These are phyloP conservation scores for Myrmaecium sp. DNA, from an alignment of 2,329 filamentous ascomycete species.

Conservation along the genomic window DNA sequence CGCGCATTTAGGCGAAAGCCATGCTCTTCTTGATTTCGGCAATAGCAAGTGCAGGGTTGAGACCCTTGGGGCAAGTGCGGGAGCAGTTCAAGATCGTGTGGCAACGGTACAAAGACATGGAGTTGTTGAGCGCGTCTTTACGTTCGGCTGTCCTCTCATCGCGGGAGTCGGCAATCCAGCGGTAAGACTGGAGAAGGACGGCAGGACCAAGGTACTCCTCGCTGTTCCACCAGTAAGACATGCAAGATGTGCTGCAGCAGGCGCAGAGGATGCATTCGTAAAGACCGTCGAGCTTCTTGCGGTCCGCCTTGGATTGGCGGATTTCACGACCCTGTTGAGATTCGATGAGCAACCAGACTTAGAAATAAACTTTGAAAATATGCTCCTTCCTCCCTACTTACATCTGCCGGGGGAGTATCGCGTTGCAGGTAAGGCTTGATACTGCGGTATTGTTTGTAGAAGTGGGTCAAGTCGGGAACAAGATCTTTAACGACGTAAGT, in stretches of 20 bases:
- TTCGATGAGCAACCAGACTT: too few relatives aligned
- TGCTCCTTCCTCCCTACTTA: slow-evolving; percentile 41
- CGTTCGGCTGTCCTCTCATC: slow-evolving; percentile 80
- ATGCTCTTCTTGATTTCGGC: slow-evolving; percentile 98
- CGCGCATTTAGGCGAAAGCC: slow-evolving; percentile 35
- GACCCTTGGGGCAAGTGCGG: slow-evolving; percentile 90
- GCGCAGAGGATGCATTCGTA: slow-evolving; percentile 99
- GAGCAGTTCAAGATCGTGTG: slow-evolving; percentile 99
- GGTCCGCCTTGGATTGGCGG: slow-evolving; percentile 79
- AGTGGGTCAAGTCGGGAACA: slow-evolving; percentile 91
- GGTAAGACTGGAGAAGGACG: slow-evolving; percentile 92
- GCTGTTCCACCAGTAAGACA: slow-evolving; percentile 99
- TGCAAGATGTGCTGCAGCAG: slow-evolving; percentile 97
- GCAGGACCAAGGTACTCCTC: slow-evolving; percentile 97
- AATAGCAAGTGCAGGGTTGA: slow-evolving; percentile 91
- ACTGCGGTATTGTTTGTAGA: slow-evolving; percentile 99
- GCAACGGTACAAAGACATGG: slow-evolving; percentile 96
- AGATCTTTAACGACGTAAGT: slow-evolving; percentile 99
- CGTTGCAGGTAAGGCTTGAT: slow-evolving; percentile 98
- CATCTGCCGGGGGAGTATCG: slow-evolving; percentile 66
- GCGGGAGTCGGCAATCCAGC: slow-evolving; percentile 89
- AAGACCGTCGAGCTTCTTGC: slow-evolving; percentile 90
- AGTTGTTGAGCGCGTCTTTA: slow-evolving; percentile 88
- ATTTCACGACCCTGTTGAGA: slow-evolving; percentile 64
- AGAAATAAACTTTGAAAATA: too few relatives aligned